These are phyloP conservation scores for Pseudocercospora ulei DNA, from an alignment of 2,329 filamentous ascomycete species.

Conservation along the genomic window DNA sequence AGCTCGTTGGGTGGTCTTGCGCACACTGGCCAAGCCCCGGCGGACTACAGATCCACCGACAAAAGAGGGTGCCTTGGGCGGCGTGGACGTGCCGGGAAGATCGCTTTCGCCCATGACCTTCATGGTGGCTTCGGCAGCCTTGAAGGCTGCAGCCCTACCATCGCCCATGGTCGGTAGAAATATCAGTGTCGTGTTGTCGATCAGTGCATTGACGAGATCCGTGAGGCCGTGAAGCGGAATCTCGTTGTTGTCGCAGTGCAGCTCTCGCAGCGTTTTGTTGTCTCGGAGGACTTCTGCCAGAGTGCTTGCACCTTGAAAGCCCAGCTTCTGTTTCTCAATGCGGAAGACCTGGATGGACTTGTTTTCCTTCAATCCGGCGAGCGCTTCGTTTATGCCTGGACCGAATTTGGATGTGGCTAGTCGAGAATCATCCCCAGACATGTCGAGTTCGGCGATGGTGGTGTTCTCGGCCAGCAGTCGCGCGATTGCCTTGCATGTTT, in stretches of 20 bases:
- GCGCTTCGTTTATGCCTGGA: constrained; percentile 56
- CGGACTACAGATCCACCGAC: constrained; percentile 26
- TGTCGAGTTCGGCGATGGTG: constrained; percentile 57
- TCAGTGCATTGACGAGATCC: constrained; percentile 58
- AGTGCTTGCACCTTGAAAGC: constrained; percentile 59
- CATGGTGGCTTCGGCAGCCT: constrained; percentile 35
- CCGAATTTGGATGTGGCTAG: constrained; percentile 61
- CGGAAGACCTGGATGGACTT: constrained; percentile 51
- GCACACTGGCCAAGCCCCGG: constrained; percentile 30
- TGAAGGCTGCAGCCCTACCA: constrained; percentile 53
- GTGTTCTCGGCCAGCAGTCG: constrained; percentile 57
- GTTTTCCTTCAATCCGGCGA: constrained; percentile 56
- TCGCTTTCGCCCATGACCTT: constrained; percentile 30
- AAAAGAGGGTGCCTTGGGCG: constrained; percentile 15
- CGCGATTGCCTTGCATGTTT: constrained; percentile 56
- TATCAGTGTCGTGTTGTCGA: constrained; percentile 54
- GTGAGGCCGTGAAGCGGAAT: constrained; percentile 62
- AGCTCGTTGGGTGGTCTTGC: constrained; percentile 28
- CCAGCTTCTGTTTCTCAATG: constrained; percentile 60
- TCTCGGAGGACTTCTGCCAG: constrained; percentile 58
- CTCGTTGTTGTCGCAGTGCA: constrained; percentile 63
- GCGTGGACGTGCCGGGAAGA: constrained; percentile 18
- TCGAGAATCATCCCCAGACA: constrained; percentile 61
- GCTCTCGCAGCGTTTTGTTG: constrained; percentile 53
- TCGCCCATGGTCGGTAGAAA: constrained; percentile 55